These are phyloP conservation scores for Allantophomopsis cytisporea DNA, from an alignment of 2,329 filamentous ascomycete species.

Conservation along the genomic window DNA sequence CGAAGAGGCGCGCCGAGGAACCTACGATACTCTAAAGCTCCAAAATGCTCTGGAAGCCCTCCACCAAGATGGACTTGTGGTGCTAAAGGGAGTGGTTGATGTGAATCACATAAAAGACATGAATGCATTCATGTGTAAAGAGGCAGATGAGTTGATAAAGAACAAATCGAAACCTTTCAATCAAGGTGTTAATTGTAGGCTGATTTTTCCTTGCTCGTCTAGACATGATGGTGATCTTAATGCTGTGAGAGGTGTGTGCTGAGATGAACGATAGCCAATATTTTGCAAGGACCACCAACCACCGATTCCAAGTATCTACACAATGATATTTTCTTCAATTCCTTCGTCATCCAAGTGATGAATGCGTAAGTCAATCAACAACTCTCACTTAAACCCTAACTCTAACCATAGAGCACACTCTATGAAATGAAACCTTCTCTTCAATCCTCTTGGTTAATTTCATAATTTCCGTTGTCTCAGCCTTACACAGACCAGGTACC, in stretches of 20 bases:
- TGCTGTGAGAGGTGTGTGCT: too few relatives aligned
- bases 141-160: constrained; percentile 17
- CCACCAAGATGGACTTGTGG: constrained; percentile 22
- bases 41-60: constrained; percentile 20
- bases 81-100: constrained; percentile 22
- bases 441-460: too few relatives aligned
- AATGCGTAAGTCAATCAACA: constrained; percentile 18
- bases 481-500: constrained; percentile 22
- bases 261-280: constrained; percentile 18
- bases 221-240: neutral
- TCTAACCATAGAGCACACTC: too few relatives aligned
- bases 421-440: too few relatives aligned
- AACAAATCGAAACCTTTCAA: constrained; percentile 18
- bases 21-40: constrained; percentile 16
- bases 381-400: neutral
- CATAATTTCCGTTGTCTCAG: constrained; percentile 6
- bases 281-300: constrained; percentile 23
- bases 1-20: constrained; percentile 8
- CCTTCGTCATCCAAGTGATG: constrained; percentile 24
- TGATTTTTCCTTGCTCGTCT: neutral
- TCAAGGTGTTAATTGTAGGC: constrained; percentile 20
- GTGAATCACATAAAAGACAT: constrained; percentile 19
- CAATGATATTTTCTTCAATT: constrained; percentile 26
- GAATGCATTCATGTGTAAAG: constrained; percentile 20
- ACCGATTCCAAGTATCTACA: constrained; percentile 17